Conservation (phyloP, 1,139 yeast species). For the Kluyveromyces marxianus region DNA sequence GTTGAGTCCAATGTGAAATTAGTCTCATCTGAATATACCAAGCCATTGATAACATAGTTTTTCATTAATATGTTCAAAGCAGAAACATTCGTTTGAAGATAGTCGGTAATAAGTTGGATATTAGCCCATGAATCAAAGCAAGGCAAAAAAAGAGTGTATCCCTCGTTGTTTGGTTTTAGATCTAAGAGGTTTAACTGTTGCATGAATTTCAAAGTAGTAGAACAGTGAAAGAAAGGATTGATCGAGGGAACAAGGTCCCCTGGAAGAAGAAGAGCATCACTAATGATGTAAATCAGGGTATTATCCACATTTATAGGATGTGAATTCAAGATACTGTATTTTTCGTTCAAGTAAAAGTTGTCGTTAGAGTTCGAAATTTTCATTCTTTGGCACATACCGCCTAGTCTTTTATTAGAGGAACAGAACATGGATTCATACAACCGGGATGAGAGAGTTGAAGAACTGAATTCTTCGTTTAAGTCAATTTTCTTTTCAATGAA, state of each 20-base stretch:
- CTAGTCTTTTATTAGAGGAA: conserved; percentile 33
- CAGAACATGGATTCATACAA: conserved; percentile 42
- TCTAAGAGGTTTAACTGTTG: conserved; percentile 42
- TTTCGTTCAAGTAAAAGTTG: conserved; percentile 40
- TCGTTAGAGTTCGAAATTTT: conserved; percentile 35
- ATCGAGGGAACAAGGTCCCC: conserved; percentile 44
- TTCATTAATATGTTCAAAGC: conserved; percentile 47
- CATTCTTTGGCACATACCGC: conserved; percentile 42
- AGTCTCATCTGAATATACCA: conserved; percentile 59
- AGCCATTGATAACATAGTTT: conserved; percentile 53
- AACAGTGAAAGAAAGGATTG: conserved; percentile 47
- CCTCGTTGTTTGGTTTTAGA: conserved; percentile 40
- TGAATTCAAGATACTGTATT: conserved; percentile 38
- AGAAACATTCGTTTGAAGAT: conserved; percentile 46
- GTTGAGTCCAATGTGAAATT: conserved; percentile 25
- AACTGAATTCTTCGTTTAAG: conserved; percentile 19
- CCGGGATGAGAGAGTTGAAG: conserved; percentile 17
- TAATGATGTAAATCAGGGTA: conserved; percentile 56
- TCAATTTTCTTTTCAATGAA: conserved; percentile 46
- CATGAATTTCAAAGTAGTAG: conserved; percentile 44
- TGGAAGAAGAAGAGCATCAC: conserved; percentile 52
- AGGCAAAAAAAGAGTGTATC: conserved; percentile 76
- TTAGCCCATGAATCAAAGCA: conserved; percentile 69
- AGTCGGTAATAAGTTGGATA: conserved; percentile 54
- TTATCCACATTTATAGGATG: conserved; percentile 44